Base-by-base conservation (phyloP, 108 stramenopile genomes). In the Mediolabrus comicus region DNA sequence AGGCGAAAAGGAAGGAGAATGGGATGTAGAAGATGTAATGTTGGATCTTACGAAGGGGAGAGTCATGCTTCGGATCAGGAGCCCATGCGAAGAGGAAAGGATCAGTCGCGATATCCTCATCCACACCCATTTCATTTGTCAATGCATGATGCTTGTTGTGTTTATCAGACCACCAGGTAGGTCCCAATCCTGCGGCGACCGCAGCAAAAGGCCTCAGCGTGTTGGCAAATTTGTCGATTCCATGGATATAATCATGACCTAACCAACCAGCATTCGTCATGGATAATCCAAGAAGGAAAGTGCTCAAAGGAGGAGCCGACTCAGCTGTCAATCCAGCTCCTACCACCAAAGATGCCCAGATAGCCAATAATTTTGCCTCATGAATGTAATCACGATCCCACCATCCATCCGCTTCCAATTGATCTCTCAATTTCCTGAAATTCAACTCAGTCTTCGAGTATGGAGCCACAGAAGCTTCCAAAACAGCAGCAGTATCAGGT, bases 191-290 rank as follows among this genome's bases (percentile, higher is more conserved):
- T 27, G 86, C 88, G 0, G 85, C 89, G 16, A 87, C 27, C 33
- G 84, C 85, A 22, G 81, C 85, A 73, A 91, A 92, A 39, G 83
- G 82, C 29, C 95, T 70, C 79, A 94, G 61, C 22, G 62, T 35
- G 31, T 77, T 58, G 58, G 82, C 46, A 72, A 88, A 90, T 16
- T 83, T 69, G 62, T 95, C 90, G 10, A 90, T 80, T 10, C 96
- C 96, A 73, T 97, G 96, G 64, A 94, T 86, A 71, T 92, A 94
- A 69, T 97, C 96, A 74, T 97, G 96, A 12, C 92, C 94, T 34
- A 97, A 72, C 94, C 94, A 97, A 11, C 96, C 96, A 29, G 92
- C 88, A 36, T 89, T 88, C 1, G 93, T 94, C 87, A 94, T 88
- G 49, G 86, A 83, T 16, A 97, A 38, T 3, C 62, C 87, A 25